Evolutionary conservation across 2,329 filamentous ascomycete genomes (phyloP).

Genomic region (Simplicillium sp.): DNA sequence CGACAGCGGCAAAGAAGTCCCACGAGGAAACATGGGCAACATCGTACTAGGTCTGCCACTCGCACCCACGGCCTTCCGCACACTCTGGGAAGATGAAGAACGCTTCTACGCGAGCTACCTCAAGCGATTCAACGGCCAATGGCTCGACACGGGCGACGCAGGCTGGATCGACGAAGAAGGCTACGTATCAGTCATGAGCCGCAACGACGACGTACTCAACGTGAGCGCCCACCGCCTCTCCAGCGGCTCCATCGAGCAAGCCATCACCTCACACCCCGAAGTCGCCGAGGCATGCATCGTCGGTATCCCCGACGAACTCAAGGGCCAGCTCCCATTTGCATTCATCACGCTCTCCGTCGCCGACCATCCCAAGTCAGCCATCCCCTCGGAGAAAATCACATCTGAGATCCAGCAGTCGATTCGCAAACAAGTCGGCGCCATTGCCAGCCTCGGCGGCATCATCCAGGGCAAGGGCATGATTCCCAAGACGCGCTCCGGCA

Average conservation of each 20-base stretch:
- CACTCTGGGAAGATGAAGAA: slow-evolving; percentile 76
- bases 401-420: slow-evolving; percentile 65
- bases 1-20: slow-evolving; percentile 64
- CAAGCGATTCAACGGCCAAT: slow-evolving; percentile 69
- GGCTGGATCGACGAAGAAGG: slow-evolving; percentile 74
- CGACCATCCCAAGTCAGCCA: slow-evolving; percentile 39
- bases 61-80: slow-evolving; percentile 78
- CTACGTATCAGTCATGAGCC: slow-evolving; percentile 55
- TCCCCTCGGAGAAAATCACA: slow-evolving; percentile 33
- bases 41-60: slow-evolving; percentile 78
- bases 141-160: slow-evolving; percentile 87
- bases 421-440: slow-evolving; percentile 74
- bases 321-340: slow-evolving; percentile 86
- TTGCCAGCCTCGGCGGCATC: slow-evolving; percentile 77
- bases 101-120: slow-evolving; percentile 81
- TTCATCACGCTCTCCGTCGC: slow-evolving; percentile 55
- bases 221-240: slow-evolving; percentile 89
- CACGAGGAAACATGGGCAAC: slow-evolving; percentile 75
- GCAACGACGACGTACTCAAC: slow-evolving; percentile 82
- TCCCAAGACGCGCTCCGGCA: slow-evolving; percentile 85
- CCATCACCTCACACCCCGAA: slow-evolving; percentile 68
- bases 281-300: slow-evolving; percentile 83
- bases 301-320: slow-evolving; percentile 73
- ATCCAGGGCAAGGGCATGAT: slow-evolving; percentile 82
- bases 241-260: slow-evolving; percentile 85